These are phyloP conservation scores for Coemansia sp. DNA, from an alignment of 192 early-diverging fungal genomes.

Conservation along the genomic window DNA sequence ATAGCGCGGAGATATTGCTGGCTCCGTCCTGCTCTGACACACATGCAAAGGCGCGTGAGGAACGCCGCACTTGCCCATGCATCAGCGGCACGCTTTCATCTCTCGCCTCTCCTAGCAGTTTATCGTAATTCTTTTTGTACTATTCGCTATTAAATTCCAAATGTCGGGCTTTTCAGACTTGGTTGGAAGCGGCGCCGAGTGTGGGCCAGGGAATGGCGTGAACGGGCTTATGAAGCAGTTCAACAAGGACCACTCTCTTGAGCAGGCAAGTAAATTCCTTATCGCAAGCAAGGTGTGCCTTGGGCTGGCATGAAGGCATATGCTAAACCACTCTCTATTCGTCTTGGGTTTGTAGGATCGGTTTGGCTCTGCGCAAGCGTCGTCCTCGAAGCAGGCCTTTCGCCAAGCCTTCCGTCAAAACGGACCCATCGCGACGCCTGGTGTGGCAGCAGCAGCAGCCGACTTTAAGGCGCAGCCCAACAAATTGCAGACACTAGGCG, in stretches of 20 bases:
- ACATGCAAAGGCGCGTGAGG: not conserved
- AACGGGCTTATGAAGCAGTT: constrained; percentile 77
- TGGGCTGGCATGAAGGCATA: not conserved
- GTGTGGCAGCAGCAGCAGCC: constrained; percentile 12
- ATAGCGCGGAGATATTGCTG: not conserved
- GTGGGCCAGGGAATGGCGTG: constrained; percentile 77
- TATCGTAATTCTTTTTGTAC: constrained; percentile 1
- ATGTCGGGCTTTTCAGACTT: constrained; percentile 62
- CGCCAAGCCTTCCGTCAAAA: constrained; percentile 42
- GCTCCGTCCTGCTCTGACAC: not conserved
- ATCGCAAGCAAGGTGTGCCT: not conserved
- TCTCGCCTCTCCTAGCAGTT: not conserved
- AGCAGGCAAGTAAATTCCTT: constrained; percentile 62
- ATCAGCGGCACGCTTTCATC: not conserved
- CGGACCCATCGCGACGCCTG: constrained; percentile 20
- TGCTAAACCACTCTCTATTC: not conserved
- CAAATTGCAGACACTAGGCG: constrained; percentile 19
- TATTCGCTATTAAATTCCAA: not conserved
- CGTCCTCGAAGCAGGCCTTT: constrained; percentile 43
- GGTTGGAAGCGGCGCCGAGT: constrained; percentile 65
- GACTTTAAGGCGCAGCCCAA: constrained; percentile 28
- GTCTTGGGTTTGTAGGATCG: constrained; percentile 33
- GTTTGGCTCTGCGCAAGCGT: constrained; percentile 35
- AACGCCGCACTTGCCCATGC: not conserved
- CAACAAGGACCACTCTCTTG: constrained; percentile 70